Conservation (phyloP, 768 basidiomycete genomes). For the Coprinellus aureogranulatus region DNA sequence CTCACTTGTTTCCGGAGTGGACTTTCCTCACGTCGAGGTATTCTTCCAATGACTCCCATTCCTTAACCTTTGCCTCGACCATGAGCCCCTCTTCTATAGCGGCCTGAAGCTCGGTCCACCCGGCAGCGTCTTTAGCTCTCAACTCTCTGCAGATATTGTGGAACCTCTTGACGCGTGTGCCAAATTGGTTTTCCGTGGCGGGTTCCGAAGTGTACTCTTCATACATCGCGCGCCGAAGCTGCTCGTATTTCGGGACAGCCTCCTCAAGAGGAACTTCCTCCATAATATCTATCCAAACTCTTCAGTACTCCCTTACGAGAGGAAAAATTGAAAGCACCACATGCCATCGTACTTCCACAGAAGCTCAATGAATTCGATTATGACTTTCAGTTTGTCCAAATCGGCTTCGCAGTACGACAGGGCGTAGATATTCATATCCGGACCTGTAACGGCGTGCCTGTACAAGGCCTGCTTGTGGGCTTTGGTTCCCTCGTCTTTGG, state of each 20-base stretch:
- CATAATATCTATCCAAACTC: background rate
- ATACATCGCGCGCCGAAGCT: background rate
- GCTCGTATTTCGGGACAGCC: background rate
- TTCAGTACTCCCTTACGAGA: no score
- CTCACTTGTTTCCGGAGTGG: background rate
- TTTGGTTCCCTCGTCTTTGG: background rate
- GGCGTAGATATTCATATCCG: conserved; percentile 1
- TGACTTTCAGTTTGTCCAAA: background rate
- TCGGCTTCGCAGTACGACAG: background rate
- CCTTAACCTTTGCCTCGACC: background rate
- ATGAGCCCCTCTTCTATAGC: background rate
- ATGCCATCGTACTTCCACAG: background rate
- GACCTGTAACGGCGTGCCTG: background rate
- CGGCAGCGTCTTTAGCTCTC: background rate
- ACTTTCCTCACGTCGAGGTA: background rate
- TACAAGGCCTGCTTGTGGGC: background rate
- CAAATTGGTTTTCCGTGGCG: background rate
- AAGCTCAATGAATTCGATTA: background rate
- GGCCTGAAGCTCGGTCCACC: background rate
- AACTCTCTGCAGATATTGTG: background rate
- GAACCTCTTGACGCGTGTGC: background rate
- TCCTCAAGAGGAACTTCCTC: background rate
- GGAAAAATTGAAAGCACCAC: background rate
- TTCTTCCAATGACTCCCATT: background rate
- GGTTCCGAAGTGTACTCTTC: background rate